A percentile compares a stretch with the other conserved stretches of the same genome.
Conservation (phyloP, 352 stramenopile species). For the Discostella stelligera region DNA sequence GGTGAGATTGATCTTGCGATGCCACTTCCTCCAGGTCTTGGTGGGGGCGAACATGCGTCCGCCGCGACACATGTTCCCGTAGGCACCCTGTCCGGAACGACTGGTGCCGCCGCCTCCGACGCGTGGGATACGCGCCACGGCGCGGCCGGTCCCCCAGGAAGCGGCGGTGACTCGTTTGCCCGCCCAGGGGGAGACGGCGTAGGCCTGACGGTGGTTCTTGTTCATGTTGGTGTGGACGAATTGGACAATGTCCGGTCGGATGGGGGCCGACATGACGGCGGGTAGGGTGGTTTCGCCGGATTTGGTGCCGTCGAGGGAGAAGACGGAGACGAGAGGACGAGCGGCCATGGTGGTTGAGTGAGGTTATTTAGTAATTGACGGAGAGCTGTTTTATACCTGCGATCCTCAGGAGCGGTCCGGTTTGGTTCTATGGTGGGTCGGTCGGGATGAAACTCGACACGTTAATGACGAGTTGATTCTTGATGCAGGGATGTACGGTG, state of each 20-base stretch:
- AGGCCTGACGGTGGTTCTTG: constrained; percentile 99
- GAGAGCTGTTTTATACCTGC: constrained; percentile 36
- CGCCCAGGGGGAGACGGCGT: constrained; percentile 93
- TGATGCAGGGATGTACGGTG: neutral
- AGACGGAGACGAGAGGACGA: constrained; percentile 93
- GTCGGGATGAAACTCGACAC: too few species aligned
- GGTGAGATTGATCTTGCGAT: constrained; percentile 98
- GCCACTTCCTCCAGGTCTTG: constrained; percentile 99
- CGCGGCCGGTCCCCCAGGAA: constrained; percentile 98
- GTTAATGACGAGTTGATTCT: neutral
- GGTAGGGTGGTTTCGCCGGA: constrained; percentile 89
- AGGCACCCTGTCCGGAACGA: constrained; percentile 96
- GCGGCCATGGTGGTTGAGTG: constrained; percentile 83
- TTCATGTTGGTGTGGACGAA: constrained; percentile 99
- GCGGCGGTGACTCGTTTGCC: constrained; percentile 96
- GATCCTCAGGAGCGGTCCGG: constrained; percentile 67
- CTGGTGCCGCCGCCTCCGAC: constrained; percentile 96
- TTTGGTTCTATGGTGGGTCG: constrained; percentile 9
- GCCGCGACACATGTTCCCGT: constrained; percentile 96
- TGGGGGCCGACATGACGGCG: constrained; percentile 95
- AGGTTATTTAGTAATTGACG: too few species aligned
- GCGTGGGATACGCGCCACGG: constrained; percentile 99
- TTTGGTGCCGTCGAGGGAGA: constrained; percentile 87
- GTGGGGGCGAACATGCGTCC: constrained; percentile 98
- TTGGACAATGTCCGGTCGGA: constrained; percentile 98